Base-by-base conservation (phyloP, 2,329 filamentous ascomycete species). In the Microsporum audouinii region DNA sequence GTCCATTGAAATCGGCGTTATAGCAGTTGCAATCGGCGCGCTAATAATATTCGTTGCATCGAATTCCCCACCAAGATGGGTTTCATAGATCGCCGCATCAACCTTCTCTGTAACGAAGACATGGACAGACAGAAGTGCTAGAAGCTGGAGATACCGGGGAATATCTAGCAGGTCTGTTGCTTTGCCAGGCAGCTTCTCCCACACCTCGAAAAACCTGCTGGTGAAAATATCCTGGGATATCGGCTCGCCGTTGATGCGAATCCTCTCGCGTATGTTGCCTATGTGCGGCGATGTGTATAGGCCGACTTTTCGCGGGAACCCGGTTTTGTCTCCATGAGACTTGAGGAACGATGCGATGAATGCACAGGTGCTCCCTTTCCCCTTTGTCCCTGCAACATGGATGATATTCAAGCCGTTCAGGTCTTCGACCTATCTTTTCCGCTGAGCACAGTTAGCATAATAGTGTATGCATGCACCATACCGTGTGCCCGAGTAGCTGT, bases 331-430 rank as follows among this genome's bases (percentile, higher is more conserved):
- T 17, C 77, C 77, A 67, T 84, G 80, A 59, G 77, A 77, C 14
- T 76, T 72, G 51, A 88, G 78, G 63, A 88, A 83, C 5, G 83
- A 83, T 64, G 84, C 79, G 62, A 84, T 77, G 65, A 85, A 86
- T 57, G 84, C 84, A 67, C 84, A 87, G 1, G 84, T 86, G 67
- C 80, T 84, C 47, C 86, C 85, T 72, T 88, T 88, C 17, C 86
- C 86, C 69, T 88, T 88, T 43, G 85, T 88, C 10, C 85, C 85
- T 17, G 86, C 84, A 31, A 88, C 81, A 71, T 88, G 85, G 43
- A 88, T 69, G 47, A 86, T 77, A 65, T 85, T 85, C 38, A 88
- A 74, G 23, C 77, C 76, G 65, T 81, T 73, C 39, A 87, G 73
- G 64, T 84, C 81, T 23, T 71, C 66, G 4, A 74, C 71, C 72